Evolutionary conservation across 768 basidiomycete species (phyloP).

Genomic region (Amyloporia xantha): DNA sequence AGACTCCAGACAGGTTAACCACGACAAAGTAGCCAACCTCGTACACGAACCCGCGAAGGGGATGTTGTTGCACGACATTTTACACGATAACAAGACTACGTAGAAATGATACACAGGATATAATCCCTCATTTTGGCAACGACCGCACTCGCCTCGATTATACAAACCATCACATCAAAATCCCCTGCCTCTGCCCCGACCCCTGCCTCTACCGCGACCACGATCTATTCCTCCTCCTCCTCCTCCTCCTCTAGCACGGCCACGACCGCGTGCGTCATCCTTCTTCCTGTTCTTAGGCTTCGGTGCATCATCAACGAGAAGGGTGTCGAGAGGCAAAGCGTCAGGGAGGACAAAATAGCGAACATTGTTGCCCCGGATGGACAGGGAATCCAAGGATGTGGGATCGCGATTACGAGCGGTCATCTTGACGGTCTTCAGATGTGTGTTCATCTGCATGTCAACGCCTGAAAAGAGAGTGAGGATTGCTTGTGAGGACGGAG

Average conservation of each 20-base stretch:
- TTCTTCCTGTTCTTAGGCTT: slow-evolving; percentile 93
- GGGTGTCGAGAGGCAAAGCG: slow-evolving; percentile 90
- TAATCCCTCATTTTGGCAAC: background rate
- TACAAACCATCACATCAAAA: slow-evolving; percentile 10
- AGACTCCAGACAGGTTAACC: too few relatives aligned
- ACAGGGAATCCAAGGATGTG: slow-evolving; percentile 78
- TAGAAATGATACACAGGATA: background rate
- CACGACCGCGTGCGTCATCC: slow-evolving; percentile 66
- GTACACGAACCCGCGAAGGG: too few relatives aligned
- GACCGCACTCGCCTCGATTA: background rate
- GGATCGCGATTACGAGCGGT: slow-evolving; percentile 90
- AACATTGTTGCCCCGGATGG: slow-evolving; percentile 94
- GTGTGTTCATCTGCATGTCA: slow-evolving; percentile 99
- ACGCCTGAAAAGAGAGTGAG: slow-evolving; percentile 55
- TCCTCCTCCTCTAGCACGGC: slow-evolving; percentile 40
- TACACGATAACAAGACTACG: background rate
- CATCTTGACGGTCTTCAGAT: slow-evolving; percentile 96
- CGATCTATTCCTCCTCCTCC: slow-evolving; percentile 47
- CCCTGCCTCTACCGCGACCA: slow-evolving; percentile 49
- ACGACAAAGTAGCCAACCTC: too few relatives aligned
- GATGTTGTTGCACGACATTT: too few relatives aligned
- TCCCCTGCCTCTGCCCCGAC: slow-evolving; percentile 27
- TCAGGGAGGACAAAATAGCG: slow-evolving; percentile 98
- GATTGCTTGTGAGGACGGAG: background rate
- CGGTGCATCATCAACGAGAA: slow-evolving; percentile 95